Evolutionary conservation across 2,329 filamentous ascomycete genomes (phyloP), one percentile per base, ranked within the genome.

Genomic region (Davidsoniella eucalypti): DNA sequence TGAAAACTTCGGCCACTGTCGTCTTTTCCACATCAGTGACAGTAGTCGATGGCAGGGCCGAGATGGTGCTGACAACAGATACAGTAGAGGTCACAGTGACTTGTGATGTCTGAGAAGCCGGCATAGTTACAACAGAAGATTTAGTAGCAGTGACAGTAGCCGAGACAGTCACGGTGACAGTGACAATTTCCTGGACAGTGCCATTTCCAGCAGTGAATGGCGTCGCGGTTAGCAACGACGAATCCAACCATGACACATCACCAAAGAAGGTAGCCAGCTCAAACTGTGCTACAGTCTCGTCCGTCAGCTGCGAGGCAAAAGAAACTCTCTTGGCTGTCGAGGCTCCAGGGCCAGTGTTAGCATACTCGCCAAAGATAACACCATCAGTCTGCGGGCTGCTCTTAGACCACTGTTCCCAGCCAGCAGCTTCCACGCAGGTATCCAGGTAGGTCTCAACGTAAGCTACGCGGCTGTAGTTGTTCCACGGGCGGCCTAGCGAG

Each of bases 291-390:
- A 42, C 54, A 4, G 23, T 26, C 6, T 25, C 14, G 25, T 33
- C 47, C 16, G 39, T 55, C 16, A 71, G 58, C 54, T 60, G 63
- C 45, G 56, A 63, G 6, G 64, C 55, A 50, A 66, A 69, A 37
- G 61, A 65, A 8, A 73, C 76, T 46, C 78, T 65, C 0, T 65
- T 68, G 0, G 75, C 75, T 3, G 39, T 43, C 16, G 62, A 60
- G 2, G 76, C 66, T 2, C 79, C 78, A 29, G 64, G 59, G 1
- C 79, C 79, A 1, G 68, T 69, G 61, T 82, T 82, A 17, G 56
- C 62, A 57, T 72, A 81, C 65, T 82, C 79, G 8, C 63, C 73
- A 54, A 74, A 81, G 23, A 65, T 61, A 1, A 80, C 71, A 41
- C 73, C 63, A 33, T 64, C 66, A 1, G 73, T 77, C 36, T 68